phyloP scores from a whole-genome alignment of 176 grass and related monocot genomes.

The Triticum dicoccoides region DNA sequence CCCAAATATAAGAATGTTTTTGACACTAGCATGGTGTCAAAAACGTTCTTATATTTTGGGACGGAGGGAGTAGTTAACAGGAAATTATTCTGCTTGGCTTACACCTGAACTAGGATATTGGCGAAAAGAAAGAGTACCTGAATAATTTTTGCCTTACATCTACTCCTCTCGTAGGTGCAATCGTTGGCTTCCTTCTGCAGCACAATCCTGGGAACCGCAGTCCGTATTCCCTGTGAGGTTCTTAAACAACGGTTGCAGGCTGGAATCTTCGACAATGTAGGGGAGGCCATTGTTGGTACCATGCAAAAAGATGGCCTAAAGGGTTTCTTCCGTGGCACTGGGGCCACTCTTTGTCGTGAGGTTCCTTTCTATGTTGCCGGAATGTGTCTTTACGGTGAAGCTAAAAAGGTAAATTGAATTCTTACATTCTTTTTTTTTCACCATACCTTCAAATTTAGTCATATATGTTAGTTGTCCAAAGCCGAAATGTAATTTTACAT shows the following conservation, averaged over 20 bases:
- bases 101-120: conserved; percentile 11
- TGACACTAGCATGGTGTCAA: no score
- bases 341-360: conserved; percentile 92
- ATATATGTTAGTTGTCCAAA: no score
- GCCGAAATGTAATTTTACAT: not conserved
- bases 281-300: conserved; percentile 94
- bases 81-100: not conserved
- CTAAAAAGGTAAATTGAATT: conserved; percentile 70
- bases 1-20: no score
- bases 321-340: conserved; percentile 95
- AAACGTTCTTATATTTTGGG: no score
- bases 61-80: not conserved
- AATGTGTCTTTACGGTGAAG: conserved; percentile 90
- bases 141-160: conserved; percentile 1
- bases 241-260: conserved; percentile 93
- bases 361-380: conserved; percentile 98
- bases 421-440: not conserved
- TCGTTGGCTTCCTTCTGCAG: conserved; percentile 93
- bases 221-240: conserved; percentile 91
- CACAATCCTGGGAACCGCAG: conserved; percentile 86
- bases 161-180: conserved; percentile 61
- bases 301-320: conserved; percentile 63
- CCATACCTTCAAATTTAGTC: not conserved
- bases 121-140: not conserved
- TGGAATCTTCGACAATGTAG: conserved; percentile 88